Conservation (phyloP, 768 basidiomycete species). For the Boletus sp. region DNA sequence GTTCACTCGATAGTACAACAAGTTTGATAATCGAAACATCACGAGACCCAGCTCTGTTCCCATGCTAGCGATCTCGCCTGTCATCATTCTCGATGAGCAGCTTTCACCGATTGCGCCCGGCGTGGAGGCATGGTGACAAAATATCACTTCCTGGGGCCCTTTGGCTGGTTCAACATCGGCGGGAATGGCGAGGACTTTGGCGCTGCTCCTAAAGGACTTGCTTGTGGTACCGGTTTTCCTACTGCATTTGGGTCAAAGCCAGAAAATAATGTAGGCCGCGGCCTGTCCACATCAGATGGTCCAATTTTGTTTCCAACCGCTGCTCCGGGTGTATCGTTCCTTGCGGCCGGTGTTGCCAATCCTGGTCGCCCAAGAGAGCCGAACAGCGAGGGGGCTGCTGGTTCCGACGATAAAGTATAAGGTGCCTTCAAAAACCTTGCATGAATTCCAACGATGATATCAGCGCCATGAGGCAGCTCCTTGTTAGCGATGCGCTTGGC, state of each 20-base stretch:
- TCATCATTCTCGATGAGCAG: neutral
- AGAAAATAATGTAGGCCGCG: no score
- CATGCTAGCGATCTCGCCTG: neutral
- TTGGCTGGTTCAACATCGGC: neutral
- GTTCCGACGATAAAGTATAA: neutral
- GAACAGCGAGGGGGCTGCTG: neutral
- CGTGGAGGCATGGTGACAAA: no score
- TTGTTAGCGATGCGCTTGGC: conserved; percentile 13
- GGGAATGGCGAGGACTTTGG: neutral
- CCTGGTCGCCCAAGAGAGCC: no score
- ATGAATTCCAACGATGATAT: conserved; percentile 19
- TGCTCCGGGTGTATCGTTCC: no score
- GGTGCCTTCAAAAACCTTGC: conserved; percentile 11
- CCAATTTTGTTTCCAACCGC: neutral
- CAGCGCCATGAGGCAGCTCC: conserved; percentile 20
- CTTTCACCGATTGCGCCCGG: neutral
- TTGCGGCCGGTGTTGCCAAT: no score
- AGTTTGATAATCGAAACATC: neutral
- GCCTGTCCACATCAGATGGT: neutral
- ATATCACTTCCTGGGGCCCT: neutral
- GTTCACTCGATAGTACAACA: neutral
- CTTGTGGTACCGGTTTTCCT: neutral
- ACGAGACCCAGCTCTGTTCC: rapidly evolving
- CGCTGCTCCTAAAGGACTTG: no score
- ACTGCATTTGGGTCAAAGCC: no score